Percentiles rank a stretch among this genome's conserved stretches.
Conservation (phyloP, 306 rosid genomes). For the Vicia sativa region DNA sequence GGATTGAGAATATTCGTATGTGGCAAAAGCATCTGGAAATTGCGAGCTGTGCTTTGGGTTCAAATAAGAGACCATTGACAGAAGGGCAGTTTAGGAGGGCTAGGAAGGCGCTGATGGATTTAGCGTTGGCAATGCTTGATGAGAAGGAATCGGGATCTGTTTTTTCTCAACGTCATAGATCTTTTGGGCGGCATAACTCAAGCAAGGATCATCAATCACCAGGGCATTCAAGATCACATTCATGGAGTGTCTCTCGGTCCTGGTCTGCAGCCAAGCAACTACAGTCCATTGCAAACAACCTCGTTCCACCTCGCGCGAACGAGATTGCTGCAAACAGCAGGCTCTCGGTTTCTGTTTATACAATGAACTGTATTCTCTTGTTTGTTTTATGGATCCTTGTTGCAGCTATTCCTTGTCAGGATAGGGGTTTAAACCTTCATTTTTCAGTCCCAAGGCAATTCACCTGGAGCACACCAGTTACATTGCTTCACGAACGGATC, state of each 20-base stretch:
- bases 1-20: slow-evolving; percentile 63
- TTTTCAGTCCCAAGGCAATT: slow-evolving; percentile 70
- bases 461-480: slow-evolving; percentile 65
- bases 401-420: slow-evolving; percentile 96
- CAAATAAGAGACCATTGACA: slow-evolving; percentile 58
- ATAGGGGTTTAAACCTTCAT: slow-evolving; percentile 70
- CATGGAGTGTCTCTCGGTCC: slow-evolving; percentile 88
- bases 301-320: slow-evolving; percentile 71
- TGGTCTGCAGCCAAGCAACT: slow-evolving; percentile 97
- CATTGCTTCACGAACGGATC: slow-evolving; percentile 68
- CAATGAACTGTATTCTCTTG: slow-evolving; percentile 72
- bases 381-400: slow-evolving; percentile 80
- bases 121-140: slow-evolving; percentile 73
- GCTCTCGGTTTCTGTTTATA: slow-evolving; percentile 65
- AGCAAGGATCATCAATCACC: slow-evolving; percentile 57
- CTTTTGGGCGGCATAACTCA: slow-evolving; percentile 71
- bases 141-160: slow-evolving; percentile 66
- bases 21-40: slow-evolving; percentile 82
- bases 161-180: slow-evolving; percentile 68
- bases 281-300: slow-evolving; percentile 75
- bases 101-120: slow-evolving; percentile 76
- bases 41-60: slow-evolving; percentile 65
- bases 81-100: slow-evolving; percentile 88
- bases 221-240: slow-evolving; percentile 89
- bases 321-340: slow-evolving; percentile 69